Conservation (phyloP, 306 rosid genomes). For the Fragaria vesca region DNA sequence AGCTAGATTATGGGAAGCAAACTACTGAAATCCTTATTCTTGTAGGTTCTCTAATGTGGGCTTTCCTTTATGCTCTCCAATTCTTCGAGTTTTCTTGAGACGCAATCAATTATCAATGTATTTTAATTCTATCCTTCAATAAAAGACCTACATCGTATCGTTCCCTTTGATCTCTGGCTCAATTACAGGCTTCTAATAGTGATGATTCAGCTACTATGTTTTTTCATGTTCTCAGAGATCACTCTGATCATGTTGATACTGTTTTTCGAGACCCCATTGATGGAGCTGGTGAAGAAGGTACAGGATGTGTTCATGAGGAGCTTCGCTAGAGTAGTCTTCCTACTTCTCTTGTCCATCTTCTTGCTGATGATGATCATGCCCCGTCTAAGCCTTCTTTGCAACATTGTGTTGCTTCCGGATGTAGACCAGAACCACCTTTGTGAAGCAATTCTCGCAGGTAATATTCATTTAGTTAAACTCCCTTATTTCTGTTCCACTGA, state of each 20-base stretch:
- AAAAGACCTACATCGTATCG: neutral
- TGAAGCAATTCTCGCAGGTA: neutral
- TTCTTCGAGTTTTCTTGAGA: neutral
- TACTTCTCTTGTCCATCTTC: neutral
- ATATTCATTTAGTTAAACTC: neutral
- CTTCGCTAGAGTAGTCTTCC: neutral
- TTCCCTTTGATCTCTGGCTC: neutral
- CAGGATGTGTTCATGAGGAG: neutral
- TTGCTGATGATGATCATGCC: neutral
- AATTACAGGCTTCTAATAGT: neutral
- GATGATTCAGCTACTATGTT: neutral
- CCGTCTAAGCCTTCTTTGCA: neutral
- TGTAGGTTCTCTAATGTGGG: no score
- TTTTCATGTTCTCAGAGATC: neutral
- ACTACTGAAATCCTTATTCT: neutral
- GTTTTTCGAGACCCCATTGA: neutral
- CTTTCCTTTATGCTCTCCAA: neutral
- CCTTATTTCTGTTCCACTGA: neutral
- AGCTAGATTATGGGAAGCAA: no score
- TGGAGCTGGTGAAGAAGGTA: neutral
- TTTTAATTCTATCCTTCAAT: neutral
- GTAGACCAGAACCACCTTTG: neutral
- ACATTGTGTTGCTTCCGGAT: neutral
- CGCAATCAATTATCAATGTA: neutral
- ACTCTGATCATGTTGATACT: neutral